Conservation (phyloP, 352 stramenopile genomes). For the Achlya hypogyna region DNA sequence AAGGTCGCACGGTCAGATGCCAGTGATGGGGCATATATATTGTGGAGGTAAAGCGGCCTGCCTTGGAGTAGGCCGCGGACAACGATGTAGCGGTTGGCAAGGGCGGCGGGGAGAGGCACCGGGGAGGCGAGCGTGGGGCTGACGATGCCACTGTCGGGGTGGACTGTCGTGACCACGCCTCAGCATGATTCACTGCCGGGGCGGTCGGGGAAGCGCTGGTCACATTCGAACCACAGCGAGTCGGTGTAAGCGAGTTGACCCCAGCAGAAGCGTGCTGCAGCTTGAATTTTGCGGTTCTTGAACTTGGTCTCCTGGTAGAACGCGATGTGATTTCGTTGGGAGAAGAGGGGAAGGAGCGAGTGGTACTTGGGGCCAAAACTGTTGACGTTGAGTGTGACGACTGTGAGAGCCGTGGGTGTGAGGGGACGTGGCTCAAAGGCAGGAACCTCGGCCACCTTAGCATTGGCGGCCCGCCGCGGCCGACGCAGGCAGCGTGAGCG, state of each 20-base stretch:
- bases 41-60: background rate
- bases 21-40: background rate
- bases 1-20: background rate
- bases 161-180: background rate
- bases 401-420: no score
- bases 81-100: background rate
- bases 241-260: background rate
- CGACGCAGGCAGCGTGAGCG: no score
- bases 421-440: no score
- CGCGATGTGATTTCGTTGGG: background rate
- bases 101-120: background rate
- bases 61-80: background rate
- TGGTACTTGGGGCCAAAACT: background rate
- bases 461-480: no score
- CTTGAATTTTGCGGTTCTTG: background rate
- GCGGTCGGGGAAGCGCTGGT: background rate
- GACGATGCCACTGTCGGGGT: background rate
- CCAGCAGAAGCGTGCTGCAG: background rate
- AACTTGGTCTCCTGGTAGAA: background rate
- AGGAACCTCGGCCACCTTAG: no score
- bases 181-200: background rate
- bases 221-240: background rate
- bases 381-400: background rate
- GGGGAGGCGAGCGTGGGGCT: background rate
- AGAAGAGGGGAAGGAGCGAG: background rate